Evolutionary conservation across 2,329 filamentous ascomycete genomes (phyloP).

Genomic region (Colletotrichum magnum): DNA sequence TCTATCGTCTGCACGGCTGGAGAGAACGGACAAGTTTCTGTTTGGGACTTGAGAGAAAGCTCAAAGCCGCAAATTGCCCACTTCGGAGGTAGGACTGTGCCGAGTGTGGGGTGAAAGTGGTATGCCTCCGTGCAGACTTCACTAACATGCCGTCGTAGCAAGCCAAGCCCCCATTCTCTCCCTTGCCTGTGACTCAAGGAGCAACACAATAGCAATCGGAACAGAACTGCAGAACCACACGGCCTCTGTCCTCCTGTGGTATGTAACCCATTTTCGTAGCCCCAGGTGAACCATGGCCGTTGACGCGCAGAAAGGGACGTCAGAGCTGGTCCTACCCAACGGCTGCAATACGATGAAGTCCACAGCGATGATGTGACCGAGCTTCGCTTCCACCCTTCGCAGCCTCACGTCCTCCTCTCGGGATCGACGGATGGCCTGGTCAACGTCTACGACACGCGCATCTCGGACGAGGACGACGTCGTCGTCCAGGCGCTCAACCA

Average conservation of each 20-base stretch:
- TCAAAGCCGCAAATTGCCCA: constrained; percentile 57
- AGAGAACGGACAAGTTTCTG: constrained; percentile 75
- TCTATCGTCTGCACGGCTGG: constrained; percentile 78
- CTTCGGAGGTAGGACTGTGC: constrained; percentile 59
- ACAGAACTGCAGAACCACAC: constrained; percentile 79
- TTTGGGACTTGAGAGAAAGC: constrained; percentile 74
- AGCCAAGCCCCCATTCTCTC: constrained; percentile 70
- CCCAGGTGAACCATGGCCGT: constrained; percentile 21
- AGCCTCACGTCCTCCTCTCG: constrained; percentile 76
- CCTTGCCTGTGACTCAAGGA: constrained; percentile 71
- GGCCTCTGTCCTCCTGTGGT: constrained; percentile 75
- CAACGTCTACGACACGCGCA: constrained; percentile 80
- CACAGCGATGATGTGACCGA: constrained; percentile 79
- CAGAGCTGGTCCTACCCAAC: constrained; percentile 61
- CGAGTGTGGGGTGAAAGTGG: neutral
- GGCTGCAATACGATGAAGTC: constrained; percentile 72
- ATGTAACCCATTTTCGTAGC: constrained; percentile 40
- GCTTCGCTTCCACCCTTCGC: constrained; percentile 71
- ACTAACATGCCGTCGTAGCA: constrained; percentile 51
- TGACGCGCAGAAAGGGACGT: constrained; percentile 65
- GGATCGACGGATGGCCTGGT: constrained; percentile 86
- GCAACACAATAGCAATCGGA: constrained; percentile 77
- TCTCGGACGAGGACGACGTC: constrained; percentile 83
- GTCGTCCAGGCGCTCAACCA: constrained; percentile 85
- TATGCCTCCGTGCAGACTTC: constrained; percentile 20